A percentile compares a stretch with the other conserved stretches of the same genome.
Conservation (phyloP, 805 yeast genomes). For the Saturnispora hagleri region DNA sequence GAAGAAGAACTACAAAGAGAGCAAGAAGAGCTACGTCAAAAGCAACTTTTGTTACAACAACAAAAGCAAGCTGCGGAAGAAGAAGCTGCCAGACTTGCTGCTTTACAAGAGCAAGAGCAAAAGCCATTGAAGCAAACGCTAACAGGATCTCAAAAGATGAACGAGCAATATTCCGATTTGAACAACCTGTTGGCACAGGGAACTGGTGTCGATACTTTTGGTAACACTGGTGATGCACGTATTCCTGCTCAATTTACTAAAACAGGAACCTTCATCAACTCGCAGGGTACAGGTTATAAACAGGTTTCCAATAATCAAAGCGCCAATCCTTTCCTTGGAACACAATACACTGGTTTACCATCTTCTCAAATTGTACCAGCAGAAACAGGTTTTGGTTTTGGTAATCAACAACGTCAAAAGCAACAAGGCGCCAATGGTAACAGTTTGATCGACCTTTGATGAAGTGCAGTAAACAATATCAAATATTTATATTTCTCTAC, state of each 20-base stretch:
- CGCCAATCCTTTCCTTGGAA: constrained; percentile 49
- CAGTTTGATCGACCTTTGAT: constrained; percentile 27
- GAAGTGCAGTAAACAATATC: neutral
- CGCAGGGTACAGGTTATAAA: constrained; percentile 77
- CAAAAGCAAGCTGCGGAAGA: constrained; percentile 11
- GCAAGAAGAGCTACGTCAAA: constrained; percentile 29
- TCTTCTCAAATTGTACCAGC: constrained; percentile 51
- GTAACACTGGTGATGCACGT: constrained; percentile 75
- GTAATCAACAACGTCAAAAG: constrained; percentile 50
- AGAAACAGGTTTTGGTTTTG: constrained; percentile 91
- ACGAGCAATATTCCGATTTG: constrained; percentile 58
- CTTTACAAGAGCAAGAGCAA: constrained; percentile 20
- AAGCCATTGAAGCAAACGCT: constrained; percentile 35
- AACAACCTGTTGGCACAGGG: constrained; percentile 76
- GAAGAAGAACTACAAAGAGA: constrained; percentile 41
- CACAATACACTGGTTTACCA: constrained; percentile 61
- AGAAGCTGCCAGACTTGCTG: constrained; percentile 14
- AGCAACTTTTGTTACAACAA: constrained; percentile 9
- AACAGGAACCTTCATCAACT: constrained; percentile 71
- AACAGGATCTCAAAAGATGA: constrained; percentile 47
- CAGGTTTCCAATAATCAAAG: constrained; percentile 37
- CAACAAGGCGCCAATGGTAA: constrained; percentile 4
- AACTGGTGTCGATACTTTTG: constrained; percentile 89
- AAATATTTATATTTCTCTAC: neutral
- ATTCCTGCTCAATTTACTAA: constrained; percentile 90